Percentiles rank a stretch among this genome's conserved stretches.
Conservation (phyloP, 2,329 filamentous ascomycete genomes). For the Aspergillus pseudoviridinutans region DNA sequence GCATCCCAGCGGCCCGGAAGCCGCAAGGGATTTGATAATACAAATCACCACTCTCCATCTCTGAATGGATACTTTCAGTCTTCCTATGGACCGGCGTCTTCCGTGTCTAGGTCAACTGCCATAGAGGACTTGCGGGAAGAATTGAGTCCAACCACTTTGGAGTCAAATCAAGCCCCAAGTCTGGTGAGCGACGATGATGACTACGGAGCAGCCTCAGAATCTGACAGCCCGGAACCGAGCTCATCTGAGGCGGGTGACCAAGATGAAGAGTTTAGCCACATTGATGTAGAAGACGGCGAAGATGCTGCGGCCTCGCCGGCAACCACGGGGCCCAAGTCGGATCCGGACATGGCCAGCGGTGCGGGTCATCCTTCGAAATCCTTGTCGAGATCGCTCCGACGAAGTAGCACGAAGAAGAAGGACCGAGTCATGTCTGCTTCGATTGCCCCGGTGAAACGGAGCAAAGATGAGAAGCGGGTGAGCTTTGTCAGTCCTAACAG, state of each 20-base stretch:
- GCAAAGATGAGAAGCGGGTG: slow-evolving; percentile 34
- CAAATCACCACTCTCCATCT: slow-evolving; percentile 38
- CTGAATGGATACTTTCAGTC: slow-evolving; percentile 30
- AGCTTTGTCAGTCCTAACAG: slow-evolving; percentile 34
- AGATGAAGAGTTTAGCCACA: slow-evolving; percentile 45
- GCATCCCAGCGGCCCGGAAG: slow-evolving; percentile 50
- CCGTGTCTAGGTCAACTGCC: slow-evolving; percentile 40
- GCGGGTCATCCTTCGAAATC: slow-evolving; percentile 22
- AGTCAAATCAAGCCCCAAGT: slow-evolving; percentile 73
- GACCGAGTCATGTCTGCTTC: slow-evolving; percentile 23
- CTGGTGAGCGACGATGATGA: slow-evolving; percentile 78
- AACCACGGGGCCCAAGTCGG: slow-evolving; percentile 30
- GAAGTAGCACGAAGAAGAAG: slow-evolving; percentile 29
- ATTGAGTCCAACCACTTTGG: slow-evolving; percentile 64
- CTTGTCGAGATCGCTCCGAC: slow-evolving; percentile 29
- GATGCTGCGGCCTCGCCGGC: slow-evolving; percentile 34
- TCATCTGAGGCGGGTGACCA: slow-evolving; percentile 51
- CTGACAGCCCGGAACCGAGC: slow-evolving; percentile 51
- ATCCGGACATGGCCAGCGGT: slow-evolving; percentile 28
- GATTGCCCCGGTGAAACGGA: slow-evolving; percentile 24
- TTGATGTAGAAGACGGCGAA: slow-evolving; percentile 46
- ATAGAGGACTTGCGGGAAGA: slow-evolving; percentile 42
- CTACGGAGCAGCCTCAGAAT: slow-evolving; percentile 66
- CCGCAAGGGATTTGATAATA: slow-evolving; percentile 52
- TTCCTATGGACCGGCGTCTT: slow-evolving; percentile 30